Evolutionary conservation across 2,329 filamentous ascomycete genomes (phyloP).

Genomic region (Claviceps capensis): DNA sequence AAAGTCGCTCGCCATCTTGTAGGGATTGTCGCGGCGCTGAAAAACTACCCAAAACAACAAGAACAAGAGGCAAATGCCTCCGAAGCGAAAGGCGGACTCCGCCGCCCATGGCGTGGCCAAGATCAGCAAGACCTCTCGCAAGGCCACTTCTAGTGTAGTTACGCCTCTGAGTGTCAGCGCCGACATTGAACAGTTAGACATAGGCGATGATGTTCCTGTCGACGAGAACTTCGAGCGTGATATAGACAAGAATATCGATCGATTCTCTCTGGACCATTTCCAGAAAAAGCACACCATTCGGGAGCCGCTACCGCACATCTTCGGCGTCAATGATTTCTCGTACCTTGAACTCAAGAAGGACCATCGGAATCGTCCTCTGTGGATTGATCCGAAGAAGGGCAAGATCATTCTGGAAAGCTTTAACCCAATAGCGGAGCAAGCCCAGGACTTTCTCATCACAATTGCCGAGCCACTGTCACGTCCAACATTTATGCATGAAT

Average conservation of each 20-base stretch:
- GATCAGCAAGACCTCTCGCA: constrained; percentile 39
- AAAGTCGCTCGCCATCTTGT: not conserved
- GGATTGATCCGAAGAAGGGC: constrained; percentile 80
- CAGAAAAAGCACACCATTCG: constrained; percentile 30
- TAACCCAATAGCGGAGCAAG: constrained; percentile 71
- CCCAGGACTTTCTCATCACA: constrained; percentile 89
- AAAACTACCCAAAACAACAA: not conserved
- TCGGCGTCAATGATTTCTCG: constrained; percentile 57
- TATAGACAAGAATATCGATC: constrained; percentile 44
- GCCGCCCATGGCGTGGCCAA: constrained; percentile 36
- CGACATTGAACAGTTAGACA: constrained; percentile 30
- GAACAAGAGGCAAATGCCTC: constrained; percentile 37
- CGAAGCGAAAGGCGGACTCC: constrained; percentile 53
- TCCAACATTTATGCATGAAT: constrained; percentile 86
- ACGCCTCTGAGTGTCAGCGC: constrained; percentile 46
- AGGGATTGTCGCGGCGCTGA: constrained; percentile 9
- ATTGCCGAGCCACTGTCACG: constrained; percentile 88
- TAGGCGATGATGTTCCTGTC: constrained; percentile 33
- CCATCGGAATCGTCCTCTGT: constrained; percentile 78
- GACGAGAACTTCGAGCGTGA: constrained; percentile 39
- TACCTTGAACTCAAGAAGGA: constrained; percentile 74
- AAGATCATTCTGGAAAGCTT: constrained; percentile 91
- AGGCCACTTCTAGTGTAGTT: constrained; percentile 46
- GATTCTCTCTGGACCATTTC: constrained; percentile 41
- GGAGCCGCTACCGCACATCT: constrained; percentile 33